Conservation (phyloP, 371 early-diverging fungal genomes). For the Chytridiales sp. region DNA sequence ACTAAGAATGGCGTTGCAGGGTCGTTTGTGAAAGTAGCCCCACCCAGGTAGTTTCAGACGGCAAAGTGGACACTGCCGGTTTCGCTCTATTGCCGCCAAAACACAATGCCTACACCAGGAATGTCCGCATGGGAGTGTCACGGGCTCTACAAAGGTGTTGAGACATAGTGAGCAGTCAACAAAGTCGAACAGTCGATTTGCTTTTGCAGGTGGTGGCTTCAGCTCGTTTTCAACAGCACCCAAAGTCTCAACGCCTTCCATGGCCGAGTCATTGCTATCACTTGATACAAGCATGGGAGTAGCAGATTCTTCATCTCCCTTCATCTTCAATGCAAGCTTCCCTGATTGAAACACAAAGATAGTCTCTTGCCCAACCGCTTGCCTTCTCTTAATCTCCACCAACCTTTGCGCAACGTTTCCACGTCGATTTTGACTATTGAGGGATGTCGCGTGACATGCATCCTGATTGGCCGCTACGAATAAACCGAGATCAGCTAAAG, state of each 20-base stretch:
- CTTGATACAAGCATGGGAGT: no score
- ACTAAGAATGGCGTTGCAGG: no score
- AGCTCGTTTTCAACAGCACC: no score
- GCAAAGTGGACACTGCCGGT: background rate
- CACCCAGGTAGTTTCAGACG: no score
- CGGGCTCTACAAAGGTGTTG: conserved; percentile 52
- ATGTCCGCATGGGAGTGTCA: conserved; percentile 68
- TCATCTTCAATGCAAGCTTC: conserved; percentile 4
- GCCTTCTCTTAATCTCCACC: background rate
- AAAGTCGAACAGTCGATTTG: conserved; percentile 24
- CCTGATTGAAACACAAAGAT: conserved; percentile 13
- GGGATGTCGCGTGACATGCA: conserved; percentile 13
- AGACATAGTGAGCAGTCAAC: conserved; percentile 63
- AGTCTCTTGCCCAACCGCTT: background rate
- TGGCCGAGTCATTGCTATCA: conserved; percentile 4
- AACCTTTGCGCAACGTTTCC: no score
- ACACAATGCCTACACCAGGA: conserved; percentile 62
- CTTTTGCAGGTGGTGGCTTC: no score
- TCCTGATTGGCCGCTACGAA: no score
- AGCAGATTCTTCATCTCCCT: conserved; percentile 2
- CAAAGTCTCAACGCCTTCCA: no score
- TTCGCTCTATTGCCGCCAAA: background rate
- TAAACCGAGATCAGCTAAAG: no score
- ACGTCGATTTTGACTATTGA: no score
- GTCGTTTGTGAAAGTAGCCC: background rate